Conservation (phyloP, 805 yeast species). For the Komagataella kurtzmanii region DNA sequence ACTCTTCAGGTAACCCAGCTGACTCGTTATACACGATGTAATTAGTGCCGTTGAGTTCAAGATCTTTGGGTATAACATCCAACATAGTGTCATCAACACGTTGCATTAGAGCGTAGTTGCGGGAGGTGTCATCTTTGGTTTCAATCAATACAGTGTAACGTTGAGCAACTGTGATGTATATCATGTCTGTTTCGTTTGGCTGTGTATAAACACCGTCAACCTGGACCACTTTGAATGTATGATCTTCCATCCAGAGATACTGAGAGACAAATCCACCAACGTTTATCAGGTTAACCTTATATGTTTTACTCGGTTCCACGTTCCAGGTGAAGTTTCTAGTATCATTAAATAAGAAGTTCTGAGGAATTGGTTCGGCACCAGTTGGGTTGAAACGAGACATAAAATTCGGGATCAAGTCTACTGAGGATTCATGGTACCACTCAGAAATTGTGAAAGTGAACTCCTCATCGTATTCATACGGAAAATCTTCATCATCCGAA, state of each 20-base stretch:
- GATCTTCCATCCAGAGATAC: conserved; percentile 81
- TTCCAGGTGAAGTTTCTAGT: conserved; percentile 64
- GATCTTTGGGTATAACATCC: conserved; percentile 55
- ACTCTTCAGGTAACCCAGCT: conserved; percentile 29
- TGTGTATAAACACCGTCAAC: conserved; percentile 86
- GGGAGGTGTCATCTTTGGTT: conserved; percentile 48
- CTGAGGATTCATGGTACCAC: conserved; percentile 70
- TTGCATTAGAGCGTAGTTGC: conserved; percentile 75
- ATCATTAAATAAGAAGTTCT: conserved; percentile 66
- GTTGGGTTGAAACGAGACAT: conserved; percentile 76
- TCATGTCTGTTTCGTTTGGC: conserved; percentile 50
- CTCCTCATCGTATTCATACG: conserved; percentile 36
- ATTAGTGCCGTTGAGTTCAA: conserved; percentile 62
- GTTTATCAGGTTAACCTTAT: conserved; percentile 68
- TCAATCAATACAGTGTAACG: conserved; percentile 71
- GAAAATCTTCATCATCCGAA: conserved; percentile 32
- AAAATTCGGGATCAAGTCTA: conserved; percentile 40
- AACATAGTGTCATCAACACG: conserved; percentile 72
- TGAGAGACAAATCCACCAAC: conserved; percentile 89
- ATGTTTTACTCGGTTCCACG: conserved; percentile 78
- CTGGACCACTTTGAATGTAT: conserved; percentile 74
- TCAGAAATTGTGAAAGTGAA: conserved; percentile 48
- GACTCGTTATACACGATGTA: conserved; percentile 37
- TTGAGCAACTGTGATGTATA: conserved; percentile 86
- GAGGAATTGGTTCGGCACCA: conserved; percentile 97